Evolutionary conservation across 768 basidiomycete genomes (phyloP), one percentile per base, ranked within the genome.

Genomic region (Pisolithus microcarpus): DNA sequence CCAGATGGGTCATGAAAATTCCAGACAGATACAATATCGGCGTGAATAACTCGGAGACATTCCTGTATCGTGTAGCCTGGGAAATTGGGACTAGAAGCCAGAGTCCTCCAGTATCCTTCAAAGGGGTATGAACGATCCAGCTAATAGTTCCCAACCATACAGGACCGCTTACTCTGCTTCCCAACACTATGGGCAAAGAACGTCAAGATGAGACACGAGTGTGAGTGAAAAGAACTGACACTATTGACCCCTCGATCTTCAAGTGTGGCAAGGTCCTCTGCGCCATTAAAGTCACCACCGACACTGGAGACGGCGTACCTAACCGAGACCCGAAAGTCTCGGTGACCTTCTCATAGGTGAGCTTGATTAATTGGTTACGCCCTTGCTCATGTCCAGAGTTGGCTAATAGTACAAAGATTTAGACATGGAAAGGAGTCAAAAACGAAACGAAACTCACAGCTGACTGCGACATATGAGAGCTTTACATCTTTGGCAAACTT

Each of bases 61-160:
- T 48, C 37, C 11, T 10, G 5, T 11, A 61, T 38, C 10, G 42
- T 38, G 28, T 43, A 28, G 0, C 52, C 54, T 1, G 11, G 18
- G 39, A 61, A 61, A n/a, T 56, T n/a, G 8, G 37, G n/a, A 23
- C 48, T 49, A 1, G 61, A 51, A 5, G 40, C 45, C 13, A 63
- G 43, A 4, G 23, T 42, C 10, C 30, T 44, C 61, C 61, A 62
- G 43, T 62, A 62, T 46, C 38, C 61, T 62, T 34, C 15, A 30
- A 13, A 45, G 7, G 13, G 13, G 16, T 19, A 19, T 34, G n/a
- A 34, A 10, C 23, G n/a, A 9, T 7, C 15, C 15, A 36, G 7
- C 5, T 5, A 24, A 7, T 46, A 1, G 4, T n/a, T 23, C 15
- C 11, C 2, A 7, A 7, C 8, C 4, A 19, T 6, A 23, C 16